Evolutionary conservation across 2,329 filamentous ascomycete species (phyloP).

Genomic region (Truncatella angustata): DNA sequence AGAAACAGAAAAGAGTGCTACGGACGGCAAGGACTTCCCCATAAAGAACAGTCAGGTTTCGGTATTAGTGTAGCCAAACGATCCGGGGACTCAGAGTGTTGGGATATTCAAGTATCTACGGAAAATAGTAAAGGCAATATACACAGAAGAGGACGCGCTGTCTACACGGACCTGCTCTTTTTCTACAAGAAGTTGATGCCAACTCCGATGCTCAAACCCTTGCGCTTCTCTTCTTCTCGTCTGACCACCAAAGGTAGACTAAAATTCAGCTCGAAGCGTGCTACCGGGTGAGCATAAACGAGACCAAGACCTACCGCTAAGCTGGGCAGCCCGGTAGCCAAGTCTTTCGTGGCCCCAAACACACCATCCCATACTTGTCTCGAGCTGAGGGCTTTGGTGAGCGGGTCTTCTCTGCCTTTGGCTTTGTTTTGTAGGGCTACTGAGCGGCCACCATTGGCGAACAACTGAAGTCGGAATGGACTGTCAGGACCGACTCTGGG

Average conservation of each 20-base stretch:
- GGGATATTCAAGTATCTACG: not conserved
- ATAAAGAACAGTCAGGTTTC: too few species aligned
- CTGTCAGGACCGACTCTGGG: conserved; percentile 79
- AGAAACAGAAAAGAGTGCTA: too few species aligned
- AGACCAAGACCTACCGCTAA: conserved; percentile 83
- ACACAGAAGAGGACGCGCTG: not conserved
- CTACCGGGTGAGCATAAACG: conserved; percentile 92
- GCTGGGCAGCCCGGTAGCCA: conserved; percentile 76
- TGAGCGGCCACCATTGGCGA: conserved; percentile 85
- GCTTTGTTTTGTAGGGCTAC: conserved; percentile 67
- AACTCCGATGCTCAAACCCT: conserved; percentile 92
- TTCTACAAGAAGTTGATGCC: conserved; percentile 91
- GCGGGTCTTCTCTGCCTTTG: conserved; percentile 40
- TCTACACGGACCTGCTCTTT: not conserved
- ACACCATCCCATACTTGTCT: conserved; percentile 53
- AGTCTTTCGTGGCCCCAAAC: conserved; percentile 62
- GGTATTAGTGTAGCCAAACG: too few species aligned
- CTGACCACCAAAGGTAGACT: conserved; percentile 80
- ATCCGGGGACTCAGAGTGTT: too few species aligned
- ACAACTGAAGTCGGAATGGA: conserved; percentile 83
- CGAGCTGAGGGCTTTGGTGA: conserved; percentile 32
- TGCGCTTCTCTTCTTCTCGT: conserved; percentile 81
- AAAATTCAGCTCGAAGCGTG: conserved; percentile 94
- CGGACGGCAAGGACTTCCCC: too few species aligned
- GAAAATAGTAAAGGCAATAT: not conserved